These are phyloP conservation scores for Digitaria exilis DNA, from an alignment of 202 grass and related monocot species.

Conservation along the genomic window DNA sequence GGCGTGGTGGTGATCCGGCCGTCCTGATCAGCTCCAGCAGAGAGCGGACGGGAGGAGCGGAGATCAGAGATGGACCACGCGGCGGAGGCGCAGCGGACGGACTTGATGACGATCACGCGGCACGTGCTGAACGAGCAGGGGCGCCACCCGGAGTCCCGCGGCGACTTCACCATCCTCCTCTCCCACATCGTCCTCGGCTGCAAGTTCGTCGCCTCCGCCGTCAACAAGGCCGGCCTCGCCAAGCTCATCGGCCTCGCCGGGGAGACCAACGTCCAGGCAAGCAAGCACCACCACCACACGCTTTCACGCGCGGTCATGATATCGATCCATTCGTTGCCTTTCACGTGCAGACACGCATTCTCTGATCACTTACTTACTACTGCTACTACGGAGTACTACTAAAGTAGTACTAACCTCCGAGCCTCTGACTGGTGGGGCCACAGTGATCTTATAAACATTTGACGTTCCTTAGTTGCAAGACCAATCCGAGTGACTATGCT, in stretches of 20 bases:
- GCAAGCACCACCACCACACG: background rate
- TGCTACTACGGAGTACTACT: no score
- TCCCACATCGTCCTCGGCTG: conserved; percentile 98
- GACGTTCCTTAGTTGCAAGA: background rate
- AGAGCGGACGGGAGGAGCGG: background rate
- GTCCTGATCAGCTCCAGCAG: background rate
- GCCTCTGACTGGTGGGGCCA: background rate
- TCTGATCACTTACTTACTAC: no score
- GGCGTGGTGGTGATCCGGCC: background rate
- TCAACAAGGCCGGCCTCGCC: conserved; percentile 91
- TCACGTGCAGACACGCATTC: background rate
- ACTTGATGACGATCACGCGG: conserved; percentile 97
- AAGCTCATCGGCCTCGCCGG: conserved; percentile 92
- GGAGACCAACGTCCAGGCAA: conserved; percentile 90
- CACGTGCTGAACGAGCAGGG: conserved; percentile 94
- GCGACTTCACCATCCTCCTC: conserved; percentile 98
- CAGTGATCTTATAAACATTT: background rate
- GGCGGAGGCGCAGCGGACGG: conserved; percentile 80
- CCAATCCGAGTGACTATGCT: background rate
- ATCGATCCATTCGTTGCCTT: background rate
- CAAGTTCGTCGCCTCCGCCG: conserved; percentile 92
- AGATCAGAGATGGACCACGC: conserved; percentile 77
- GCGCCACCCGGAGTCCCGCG: conserved; percentile 72
- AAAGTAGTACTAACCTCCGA: background rate
- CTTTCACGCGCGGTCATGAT: background rate